A percentile compares a stretch with the other conserved stretches of the same genome.
Conservation (phyloP, 1,284 basidiomycete species). For the Ceratobasidium papillatum region DNA sequence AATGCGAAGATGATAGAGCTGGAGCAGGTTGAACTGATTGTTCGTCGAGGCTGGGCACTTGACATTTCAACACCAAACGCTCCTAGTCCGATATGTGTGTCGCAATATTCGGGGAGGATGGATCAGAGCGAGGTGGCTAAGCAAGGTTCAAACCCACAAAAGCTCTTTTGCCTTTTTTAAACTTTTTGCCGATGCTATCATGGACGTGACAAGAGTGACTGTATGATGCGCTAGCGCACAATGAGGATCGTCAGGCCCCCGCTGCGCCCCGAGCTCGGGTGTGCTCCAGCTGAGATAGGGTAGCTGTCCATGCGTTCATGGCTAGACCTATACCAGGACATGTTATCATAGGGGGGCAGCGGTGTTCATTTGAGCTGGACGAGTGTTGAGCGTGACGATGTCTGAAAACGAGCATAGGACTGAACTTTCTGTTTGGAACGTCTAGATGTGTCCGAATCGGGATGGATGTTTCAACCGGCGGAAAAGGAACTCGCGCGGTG, state of each 20-base stretch:
- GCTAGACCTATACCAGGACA: neutral
- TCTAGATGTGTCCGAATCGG: neutral
- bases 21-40: neutral
- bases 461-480: constrained; percentile 10
- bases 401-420: neutral
- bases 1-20: too few species aligned
- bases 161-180: too few species aligned
- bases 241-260: constrained; percentile 8
- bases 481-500: neutral
- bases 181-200: too few species aligned
- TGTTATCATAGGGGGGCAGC: neutral
- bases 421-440: neutral
- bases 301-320: neutral
- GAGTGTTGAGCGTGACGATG: neutral
- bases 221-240: neutral
- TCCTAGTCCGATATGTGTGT: neutral
- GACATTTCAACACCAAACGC: neutral
- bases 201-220: neutral
- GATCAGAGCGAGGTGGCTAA: neutral
- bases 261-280: constrained; percentile 10
- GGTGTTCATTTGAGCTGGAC: neutral
- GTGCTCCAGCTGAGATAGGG: neutral
- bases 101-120: neutral
- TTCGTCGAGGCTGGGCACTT: neutral
- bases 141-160: neutral